These are phyloP conservation scores for Cyclostephanos invisitatus DNA, from an alignment of 108 stramenopile species.

Conservation along the genomic window DNA sequence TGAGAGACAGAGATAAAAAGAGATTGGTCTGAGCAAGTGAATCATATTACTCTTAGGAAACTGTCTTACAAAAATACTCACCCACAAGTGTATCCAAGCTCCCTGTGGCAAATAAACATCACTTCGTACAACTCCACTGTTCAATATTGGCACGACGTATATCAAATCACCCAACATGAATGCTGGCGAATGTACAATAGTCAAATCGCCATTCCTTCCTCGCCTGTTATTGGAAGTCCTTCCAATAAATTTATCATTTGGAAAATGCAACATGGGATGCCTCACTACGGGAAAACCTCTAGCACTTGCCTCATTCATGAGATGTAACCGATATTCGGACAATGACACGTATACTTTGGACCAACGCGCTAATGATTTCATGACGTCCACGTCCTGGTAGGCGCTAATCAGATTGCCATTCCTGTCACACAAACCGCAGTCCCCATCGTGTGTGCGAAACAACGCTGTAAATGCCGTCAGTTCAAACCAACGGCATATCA, in stretches of 20 bases:
- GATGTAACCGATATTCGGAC: slow-evolving; percentile 45
- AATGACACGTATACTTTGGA: slow-evolving; percentile 41
- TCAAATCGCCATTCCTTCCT: background rate
- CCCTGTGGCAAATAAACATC: slow-evolving; percentile 43
- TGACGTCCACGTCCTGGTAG: slow-evolving; percentile 32
- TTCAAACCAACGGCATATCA: slow-evolving; percentile 60
- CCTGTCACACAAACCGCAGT: slow-evolving; percentile 4
- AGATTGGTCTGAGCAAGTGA: background rate
- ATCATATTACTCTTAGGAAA: background rate
- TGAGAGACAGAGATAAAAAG: background rate
- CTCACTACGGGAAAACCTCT: slow-evolving; percentile 56
- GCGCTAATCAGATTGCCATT: slow-evolving; percentile 18
- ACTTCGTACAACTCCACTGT: slow-evolving; percentile 30
- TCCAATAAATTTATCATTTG: slow-evolving; percentile 35
- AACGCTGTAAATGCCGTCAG: slow-evolving; percentile 53
- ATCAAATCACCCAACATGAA: slow-evolving; percentile 49
- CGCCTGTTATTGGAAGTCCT: background rate
- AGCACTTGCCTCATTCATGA: slow-evolving; percentile 47
- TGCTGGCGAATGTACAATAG: slow-evolving; percentile 5
- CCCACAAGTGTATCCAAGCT: slow-evolving; percentile 48
- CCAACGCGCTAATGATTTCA: slow-evolving; percentile 46
- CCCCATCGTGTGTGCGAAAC: slow-evolving; percentile 54
- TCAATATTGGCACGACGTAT: slow-evolving; percentile 43
- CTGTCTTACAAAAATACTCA: slow-evolving; percentile 1
- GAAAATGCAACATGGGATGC: slow-evolving; percentile 55